Evolutionary conservation across 2,329 filamentous ascomycete genomes (phyloP).

Genomic region (Sordariomycetes sp.): DNA sequence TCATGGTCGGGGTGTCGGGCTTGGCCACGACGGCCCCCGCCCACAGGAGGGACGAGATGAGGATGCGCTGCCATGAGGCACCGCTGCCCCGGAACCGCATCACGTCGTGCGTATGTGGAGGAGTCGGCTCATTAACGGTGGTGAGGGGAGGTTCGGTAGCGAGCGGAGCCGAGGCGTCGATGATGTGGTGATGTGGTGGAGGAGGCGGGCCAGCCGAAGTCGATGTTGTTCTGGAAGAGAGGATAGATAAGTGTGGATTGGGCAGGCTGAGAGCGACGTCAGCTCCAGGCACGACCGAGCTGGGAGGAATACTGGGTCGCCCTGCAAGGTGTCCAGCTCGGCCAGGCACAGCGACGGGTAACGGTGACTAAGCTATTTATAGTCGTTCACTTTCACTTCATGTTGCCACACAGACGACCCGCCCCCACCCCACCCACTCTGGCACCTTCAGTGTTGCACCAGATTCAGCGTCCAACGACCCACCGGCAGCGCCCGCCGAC

Average conservation of each 20-base stretch:
- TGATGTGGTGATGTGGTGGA: background rate
- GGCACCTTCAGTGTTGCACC: background rate
- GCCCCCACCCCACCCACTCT: background rate
- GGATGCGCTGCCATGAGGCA: slow-evolving; percentile 34
- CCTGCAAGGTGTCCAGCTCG: background rate
- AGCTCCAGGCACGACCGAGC: background rate
- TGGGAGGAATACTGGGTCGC: background rate
- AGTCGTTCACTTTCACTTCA: no score
- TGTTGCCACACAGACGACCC: background rate
- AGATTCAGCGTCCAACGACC: no score
- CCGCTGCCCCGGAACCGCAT: slow-evolving; percentile 44
- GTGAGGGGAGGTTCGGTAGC: background rate
- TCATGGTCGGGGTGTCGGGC: slow-evolving; percentile 52
- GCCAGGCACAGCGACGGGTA: background rate
- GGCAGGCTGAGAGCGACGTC: background rate
- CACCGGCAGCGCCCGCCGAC: no score
- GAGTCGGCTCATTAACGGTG: background rate
- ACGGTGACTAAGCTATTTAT: background rate
- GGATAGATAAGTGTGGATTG: background rate
- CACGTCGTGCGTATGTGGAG: slow-evolving; percentile 21
- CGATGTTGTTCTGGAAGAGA: background rate
- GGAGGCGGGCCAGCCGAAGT: background rate
- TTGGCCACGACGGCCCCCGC: slow-evolving; percentile 36
- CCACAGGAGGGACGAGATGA: slow-evolving; percentile 38
- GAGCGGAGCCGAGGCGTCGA: background rate